phyloP scores from a whole-genome alignment of 192 early-diverging fungal species.

The Podila epigama region DNA sequence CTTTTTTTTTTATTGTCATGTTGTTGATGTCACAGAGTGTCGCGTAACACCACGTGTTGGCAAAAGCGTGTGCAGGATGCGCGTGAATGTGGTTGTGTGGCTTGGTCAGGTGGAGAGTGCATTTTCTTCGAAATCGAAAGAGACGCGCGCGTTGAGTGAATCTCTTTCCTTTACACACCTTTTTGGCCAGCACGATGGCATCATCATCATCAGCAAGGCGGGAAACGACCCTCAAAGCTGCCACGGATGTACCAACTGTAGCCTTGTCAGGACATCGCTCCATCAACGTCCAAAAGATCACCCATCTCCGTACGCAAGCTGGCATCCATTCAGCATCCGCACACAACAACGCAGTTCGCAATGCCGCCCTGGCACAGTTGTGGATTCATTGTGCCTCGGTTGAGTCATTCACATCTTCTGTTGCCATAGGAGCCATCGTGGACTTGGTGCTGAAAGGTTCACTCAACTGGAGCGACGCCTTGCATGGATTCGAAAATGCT shows the following conservation, averaged over 20 bases:
- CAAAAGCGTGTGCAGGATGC: too few relatives aligned
- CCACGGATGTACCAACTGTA: neutral
- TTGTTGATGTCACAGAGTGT: too few relatives aligned
- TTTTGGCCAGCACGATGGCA: too few relatives aligned
- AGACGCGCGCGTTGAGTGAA: too few relatives aligned
- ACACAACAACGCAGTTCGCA: conserved; percentile 6
- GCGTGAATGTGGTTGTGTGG: too few relatives aligned
- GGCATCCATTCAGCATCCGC: neutral
- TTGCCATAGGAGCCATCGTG: conserved; percentile 19
- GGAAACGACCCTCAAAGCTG: too few relatives aligned
- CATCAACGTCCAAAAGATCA: conserved; percentile 32
- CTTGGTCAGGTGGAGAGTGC: too few relatives aligned
- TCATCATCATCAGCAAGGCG: neutral
- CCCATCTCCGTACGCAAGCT: conserved; percentile 6
- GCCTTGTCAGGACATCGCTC: conserved; percentile 19
- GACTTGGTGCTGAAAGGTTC: conserved; percentile 13
- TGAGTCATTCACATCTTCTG: conserved; percentile 25
- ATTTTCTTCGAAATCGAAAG: too few relatives aligned
- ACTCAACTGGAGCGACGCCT: conserved; percentile 31
- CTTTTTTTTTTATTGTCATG: too few relatives aligned
- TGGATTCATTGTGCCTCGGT: conserved; percentile 38
- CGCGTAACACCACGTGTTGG: too few relatives aligned
- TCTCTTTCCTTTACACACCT: too few relatives aligned
- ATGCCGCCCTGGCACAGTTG: conserved; percentile 30
- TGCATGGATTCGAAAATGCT: conserved; percentile 43